Percentiles rank a stretch among this genome's conserved stretches.
These are phyloP conservation scores for Podaxis pistillaris DNA, from an alignment of 768 basidiomycete genomes.

Conservation along the genomic window DNA sequence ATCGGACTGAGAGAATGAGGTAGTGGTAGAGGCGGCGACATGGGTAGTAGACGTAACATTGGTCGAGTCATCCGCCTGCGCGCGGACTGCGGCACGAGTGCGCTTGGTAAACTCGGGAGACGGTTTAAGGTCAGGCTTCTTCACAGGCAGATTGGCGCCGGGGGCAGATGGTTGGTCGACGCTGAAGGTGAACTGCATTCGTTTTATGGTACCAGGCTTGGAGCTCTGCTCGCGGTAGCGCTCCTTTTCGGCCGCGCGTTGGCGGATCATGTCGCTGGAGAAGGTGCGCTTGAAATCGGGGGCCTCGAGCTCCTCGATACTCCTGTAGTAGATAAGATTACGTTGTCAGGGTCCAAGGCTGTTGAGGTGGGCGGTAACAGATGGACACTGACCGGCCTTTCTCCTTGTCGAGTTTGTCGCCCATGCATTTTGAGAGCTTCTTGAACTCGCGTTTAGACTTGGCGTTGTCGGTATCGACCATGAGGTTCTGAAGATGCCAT, in stretches of 20 bases:
- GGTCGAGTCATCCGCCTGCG: constrained; percentile 28
- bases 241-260: constrained; percentile 80
- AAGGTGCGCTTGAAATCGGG: constrained; percentile 79
- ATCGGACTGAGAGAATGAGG: constrained; percentile 15
- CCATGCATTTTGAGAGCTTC: constrained; percentile 85
- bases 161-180: constrained; percentile 64
- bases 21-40: not conserved
- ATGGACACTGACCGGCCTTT: constrained; percentile 71
- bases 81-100: constrained; percentile 30
- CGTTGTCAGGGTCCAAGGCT: constrained; percentile 35
- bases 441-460: constrained; percentile 88
- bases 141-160: constrained; percentile 44
- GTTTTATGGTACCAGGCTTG: constrained; percentile 71
- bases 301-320: constrained; percentile 81
- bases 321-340: constrained; percentile 41
- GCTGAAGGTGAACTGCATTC: constrained; percentile 90
- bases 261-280: constrained; percentile 77
- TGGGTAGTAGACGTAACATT: constrained; percentile 14
- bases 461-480: constrained; percentile 89
- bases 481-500: constrained; percentile 90
- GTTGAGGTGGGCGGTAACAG: constrained; percentile 1
- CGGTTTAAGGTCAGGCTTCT: constrained; percentile 68
- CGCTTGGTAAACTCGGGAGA: constrained; percentile 62
- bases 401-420: constrained; percentile 91
- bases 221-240: constrained; percentile 72